Conservation (phyloP, 306 rosid species). For the Glycine soja region DNA sequence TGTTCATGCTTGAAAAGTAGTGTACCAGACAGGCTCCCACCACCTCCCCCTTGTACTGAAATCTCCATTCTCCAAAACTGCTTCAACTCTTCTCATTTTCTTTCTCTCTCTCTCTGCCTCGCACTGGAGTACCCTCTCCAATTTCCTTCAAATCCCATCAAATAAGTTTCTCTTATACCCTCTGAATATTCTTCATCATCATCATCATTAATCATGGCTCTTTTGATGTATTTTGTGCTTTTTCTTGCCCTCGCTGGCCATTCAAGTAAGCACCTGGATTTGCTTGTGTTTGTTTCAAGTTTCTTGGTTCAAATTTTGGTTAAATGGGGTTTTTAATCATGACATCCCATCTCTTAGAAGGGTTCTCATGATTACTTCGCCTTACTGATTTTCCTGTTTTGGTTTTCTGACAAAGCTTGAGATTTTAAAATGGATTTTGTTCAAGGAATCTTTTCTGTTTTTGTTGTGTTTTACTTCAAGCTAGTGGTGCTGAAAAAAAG, state of each 20-base stretch:
- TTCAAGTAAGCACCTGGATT: conserved; percentile 75
- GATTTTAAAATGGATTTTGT: conserved; percentile 34
- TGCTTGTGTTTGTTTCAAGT: conserved; percentile 11
- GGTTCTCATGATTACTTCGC: background rate
- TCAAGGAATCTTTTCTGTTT: background rate
- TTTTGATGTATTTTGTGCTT: conserved; percentile 60
- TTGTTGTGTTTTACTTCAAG: conserved; percentile 6
- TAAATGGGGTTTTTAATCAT: conserved; percentile 29
- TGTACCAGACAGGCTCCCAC: conserved; percentile 41
- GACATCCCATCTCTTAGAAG: background rate
- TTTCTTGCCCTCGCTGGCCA: conserved; percentile 65
- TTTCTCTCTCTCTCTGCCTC: conserved; percentile 33
- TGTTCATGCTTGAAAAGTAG: conserved; percentile 42
- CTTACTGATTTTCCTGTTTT: background rate
- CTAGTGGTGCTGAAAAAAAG: background rate
- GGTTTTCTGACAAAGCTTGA: conserved; percentile 10
- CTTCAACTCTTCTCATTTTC: background rate
- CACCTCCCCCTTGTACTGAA: conserved; percentile 53
- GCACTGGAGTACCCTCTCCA: background rate
- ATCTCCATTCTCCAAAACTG: conserved; percentile 37
- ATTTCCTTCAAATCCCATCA: conserved; percentile 32
- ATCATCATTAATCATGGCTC: conserved; percentile 61
- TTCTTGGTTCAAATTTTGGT: background rate
- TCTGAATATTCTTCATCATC: conserved; percentile 37
- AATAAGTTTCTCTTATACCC: conserved; percentile 20